A percentile compares a stretch with the other conserved stretches of the same genome.
These are phyloP conservation scores for Halophytophthora batemanensis DNA, from an alignment of 352 stramenopile species.

Conservation along the genomic window DNA sequence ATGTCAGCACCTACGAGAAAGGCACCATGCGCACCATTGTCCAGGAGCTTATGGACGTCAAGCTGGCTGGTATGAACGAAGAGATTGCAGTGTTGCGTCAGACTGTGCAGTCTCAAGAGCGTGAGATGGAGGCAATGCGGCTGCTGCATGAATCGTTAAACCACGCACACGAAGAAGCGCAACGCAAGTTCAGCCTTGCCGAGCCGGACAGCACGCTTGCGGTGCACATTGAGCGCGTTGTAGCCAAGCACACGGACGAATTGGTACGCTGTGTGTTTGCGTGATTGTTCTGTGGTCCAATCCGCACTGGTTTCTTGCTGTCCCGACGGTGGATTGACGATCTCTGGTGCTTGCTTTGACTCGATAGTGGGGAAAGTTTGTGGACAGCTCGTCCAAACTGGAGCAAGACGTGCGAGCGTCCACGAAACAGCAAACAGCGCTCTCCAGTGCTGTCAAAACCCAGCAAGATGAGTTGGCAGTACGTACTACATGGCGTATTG, in stretches of 20 bases:
- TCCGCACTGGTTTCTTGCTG: neutral
- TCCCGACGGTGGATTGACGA: neutral
- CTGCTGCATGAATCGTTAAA: constrained; percentile 55
- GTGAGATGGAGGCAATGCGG: constrained; percentile 55
- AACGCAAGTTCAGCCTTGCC: constrained; percentile 57
- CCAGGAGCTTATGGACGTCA: constrained; percentile 69
- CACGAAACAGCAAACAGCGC: constrained; percentile 24
- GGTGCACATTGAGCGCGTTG: constrained; percentile 66
- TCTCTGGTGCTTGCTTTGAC: neutral
- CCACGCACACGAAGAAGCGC: constrained; percentile 50
- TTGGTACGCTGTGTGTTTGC: constrained; percentile 34
- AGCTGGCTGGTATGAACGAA: constrained; percentile 52
- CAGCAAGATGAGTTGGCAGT: constrained; percentile 47
- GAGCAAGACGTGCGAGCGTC: constrained; percentile 28
- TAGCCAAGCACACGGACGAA: constrained; percentile 61
- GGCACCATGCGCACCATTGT: constrained; percentile 59
- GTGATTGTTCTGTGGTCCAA: neutral
- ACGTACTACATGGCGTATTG: constrained; percentile 8
- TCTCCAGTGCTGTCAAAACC: constrained; percentile 27
- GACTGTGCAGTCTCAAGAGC: constrained; percentile 52
- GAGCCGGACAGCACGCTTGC: constrained; percentile 52
- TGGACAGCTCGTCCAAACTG: constrained; percentile 34
- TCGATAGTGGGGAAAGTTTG: constrained; percentile 48
- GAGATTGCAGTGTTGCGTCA: constrained; percentile 48
- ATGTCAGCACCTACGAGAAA: constrained; percentile 35